Conservation (phyloP, 495 filamentous ascomycete species). For the Penicillium manginii region DNA sequence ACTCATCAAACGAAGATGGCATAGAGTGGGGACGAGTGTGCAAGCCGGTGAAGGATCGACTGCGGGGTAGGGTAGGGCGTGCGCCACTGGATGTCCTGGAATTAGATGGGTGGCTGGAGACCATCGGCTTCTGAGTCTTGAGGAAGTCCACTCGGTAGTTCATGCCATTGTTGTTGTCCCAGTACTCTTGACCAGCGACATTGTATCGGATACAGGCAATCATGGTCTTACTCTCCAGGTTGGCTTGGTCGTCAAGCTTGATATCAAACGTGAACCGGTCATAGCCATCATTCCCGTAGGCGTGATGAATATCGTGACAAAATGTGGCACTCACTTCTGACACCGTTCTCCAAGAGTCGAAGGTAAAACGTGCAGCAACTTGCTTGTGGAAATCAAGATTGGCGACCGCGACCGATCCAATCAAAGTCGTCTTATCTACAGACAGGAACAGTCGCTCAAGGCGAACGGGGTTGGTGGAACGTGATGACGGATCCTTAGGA, state of each 20-base stretch:
- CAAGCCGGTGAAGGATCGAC: slow-evolving; percentile 56
- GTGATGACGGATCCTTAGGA: slow-evolving; percentile 66
- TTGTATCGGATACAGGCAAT: slow-evolving; percentile 90
- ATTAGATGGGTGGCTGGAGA: slow-evolving; percentile 20
- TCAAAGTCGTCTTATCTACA: slow-evolving; percentile 77
- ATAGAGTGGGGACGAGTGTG: slow-evolving; percentile 62
- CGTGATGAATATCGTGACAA: slow-evolving; percentile 73
- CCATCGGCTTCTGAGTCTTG: slow-evolving; percentile 68
- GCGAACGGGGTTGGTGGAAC: slow-evolving; percentile 66
- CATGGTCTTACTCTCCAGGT: slow-evolving; percentile 86
- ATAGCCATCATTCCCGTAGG: slow-evolving; percentile 66
- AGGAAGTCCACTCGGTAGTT: slow-evolving; percentile 94
- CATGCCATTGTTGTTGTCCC: slow-evolving; percentile 87
- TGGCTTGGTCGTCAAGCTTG: slow-evolving; percentile 87
- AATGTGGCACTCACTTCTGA: slow-evolving; percentile 92
- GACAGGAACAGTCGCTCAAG: slow-evolving; percentile 88
- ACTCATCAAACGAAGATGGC: slow-evolving; percentile 56
- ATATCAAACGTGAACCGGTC: slow-evolving; percentile 94
- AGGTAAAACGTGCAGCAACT: slow-evolving; percentile 88
- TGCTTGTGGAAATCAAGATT: slow-evolving; percentile 90
- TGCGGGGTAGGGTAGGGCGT: slow-evolving; percentile 75
- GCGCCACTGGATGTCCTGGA: slow-evolving; percentile 48
- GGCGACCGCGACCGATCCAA: slow-evolving; percentile 81
- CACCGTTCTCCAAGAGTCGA: slow-evolving; percentile 97
- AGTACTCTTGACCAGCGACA: slow-evolving; percentile 83